Evolutionary conservation across 257 asterid genomes (phyloP), one percentile per base, ranked within the genome.

Genomic region (Linderniella brevidens): DNA sequence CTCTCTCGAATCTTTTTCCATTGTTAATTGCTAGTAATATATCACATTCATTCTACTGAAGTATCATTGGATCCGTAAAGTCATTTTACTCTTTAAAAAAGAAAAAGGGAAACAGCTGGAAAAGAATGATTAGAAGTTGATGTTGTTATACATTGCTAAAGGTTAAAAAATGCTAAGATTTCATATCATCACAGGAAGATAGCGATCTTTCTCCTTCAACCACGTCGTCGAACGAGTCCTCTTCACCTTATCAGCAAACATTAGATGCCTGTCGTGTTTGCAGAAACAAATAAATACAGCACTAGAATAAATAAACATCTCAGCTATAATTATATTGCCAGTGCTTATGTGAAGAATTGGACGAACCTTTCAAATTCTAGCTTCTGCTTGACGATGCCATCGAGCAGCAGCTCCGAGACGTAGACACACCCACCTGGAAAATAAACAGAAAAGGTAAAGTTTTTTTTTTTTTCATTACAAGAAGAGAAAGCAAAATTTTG

Each of bases 331-430:
- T n/a, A n/a, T n/a, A n/a, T n/a, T n/a, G n/a, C n/a, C n/a, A n/a
- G n/a, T n/a, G n/a, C 5, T 15, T 11, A 53, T n/a, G 50, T 32
- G 25, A 44, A 50, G 25, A 44, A 50, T 19, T 9, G 19, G 37
- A 57, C 80, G 12, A 49, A 83, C 97, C 97, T 84, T 65, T 68
- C 86, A 13, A 64, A 72, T 19, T 88, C 95, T 59, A 83, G 80
- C 79, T 74, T 80, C 71, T 88, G 97, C 60, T 72, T 83, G 46
- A 88, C 97, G 41, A 88, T 88, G 38, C 97, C 97, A 54, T 88
- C 80, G 52, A 88, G 70, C 46, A 88, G 78, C 60, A 88, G 78
- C 69, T 88, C 97, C 5, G 97, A 83, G 59, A 95, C 80, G 58
- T 78, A 88, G 55, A 80, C 58, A 20, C 72, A 59, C 0, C 78